Base-by-base conservation (phyloP, 306 rosid species). In the Rubus idaeus region DNA sequence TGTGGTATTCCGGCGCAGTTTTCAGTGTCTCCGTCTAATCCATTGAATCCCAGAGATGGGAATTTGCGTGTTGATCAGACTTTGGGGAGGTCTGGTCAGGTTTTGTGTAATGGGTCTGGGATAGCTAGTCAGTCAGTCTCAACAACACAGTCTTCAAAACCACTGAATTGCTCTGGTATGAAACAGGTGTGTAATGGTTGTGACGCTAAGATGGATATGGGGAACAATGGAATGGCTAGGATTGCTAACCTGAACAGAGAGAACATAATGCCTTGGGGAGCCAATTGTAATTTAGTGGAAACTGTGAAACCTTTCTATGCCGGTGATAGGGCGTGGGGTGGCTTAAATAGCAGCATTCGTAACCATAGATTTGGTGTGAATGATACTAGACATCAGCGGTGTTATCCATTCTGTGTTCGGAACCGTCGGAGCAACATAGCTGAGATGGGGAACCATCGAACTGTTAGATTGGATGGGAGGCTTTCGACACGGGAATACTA, bases 11-110 rank as follows among this genome's bases (percentile, higher is more conserved):
- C 40, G 52, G 55, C 18, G 10, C 17, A 39, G 60, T 77, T 45
- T 77, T 47, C 35, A 21, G 69, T 50, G 49, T 14, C 65, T 46
- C 44, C 42, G 13, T 40, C 79, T 17, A 52, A 6, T 70, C 55
- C 70, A 18, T 51, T 81, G 80, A 81, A 81, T 63, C 80, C 61
- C 1, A 75, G 70, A 53, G 70, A 76, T 76, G 75, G 47, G 78
- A 81, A 76, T 81, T 4, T 81, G 20, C 39, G 41, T 21, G 55
- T 14, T n/a, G 37, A 62, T 62, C 68, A 30, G 14, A 37, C 1
- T 40, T 14, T 69, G 14, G 71, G 30, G 39, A 4, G 42, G 66
- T 68, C 46, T 58, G 69, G 63, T 37, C 40, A 12, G 67, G 73
- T 63, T 72, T 41, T 50, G 35, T 71, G 5, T 18, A 51, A 72